Percentiles rank a stretch among this genome's conserved stretches.
These are phyloP conservation scores for Trichophyton simii DNA, from an alignment of 2,329 filamentous ascomycete genomes.

Conservation along the genomic window DNA sequence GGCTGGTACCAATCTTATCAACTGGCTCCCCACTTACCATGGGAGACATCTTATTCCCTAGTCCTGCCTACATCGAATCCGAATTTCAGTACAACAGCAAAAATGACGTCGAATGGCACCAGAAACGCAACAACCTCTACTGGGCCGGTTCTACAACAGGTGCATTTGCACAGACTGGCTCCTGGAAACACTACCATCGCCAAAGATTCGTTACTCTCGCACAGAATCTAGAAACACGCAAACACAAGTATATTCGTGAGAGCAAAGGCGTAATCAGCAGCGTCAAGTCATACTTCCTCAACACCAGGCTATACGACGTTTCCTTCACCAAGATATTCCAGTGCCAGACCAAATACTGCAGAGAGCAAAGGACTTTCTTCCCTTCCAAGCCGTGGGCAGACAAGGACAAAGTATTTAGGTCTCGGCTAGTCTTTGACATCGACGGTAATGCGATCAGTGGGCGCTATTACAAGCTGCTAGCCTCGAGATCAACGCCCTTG, in stretches of 20 bases:
- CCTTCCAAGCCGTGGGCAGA: constrained; percentile 11
- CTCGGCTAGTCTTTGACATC: constrained; percentile 14
- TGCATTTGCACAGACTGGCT: constrained; percentile 20
- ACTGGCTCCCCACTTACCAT: constrained; percentile 16
- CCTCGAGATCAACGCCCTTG: constrained; percentile 13
- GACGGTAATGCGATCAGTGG: constrained; percentile 19
- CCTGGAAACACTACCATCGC: constrained; percentile 14
- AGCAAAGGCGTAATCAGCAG: neutral
- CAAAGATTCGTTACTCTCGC: constrained; percentile 15
- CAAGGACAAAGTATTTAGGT: constrained; percentile 11
- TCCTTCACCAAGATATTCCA: constrained; percentile 14
- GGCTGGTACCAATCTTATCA: constrained; percentile 17
- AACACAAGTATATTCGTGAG: constrained; percentile 7
- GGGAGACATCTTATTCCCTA: constrained; percentile 41
- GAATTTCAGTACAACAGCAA: constrained; percentile 30
- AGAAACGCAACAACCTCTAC: constrained; percentile 42
- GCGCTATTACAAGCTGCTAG: constrained; percentile 16
- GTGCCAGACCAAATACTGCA: constrained; percentile 11
- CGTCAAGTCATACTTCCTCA: constrained; percentile 8
- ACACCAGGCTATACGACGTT: constrained; percentile 12
- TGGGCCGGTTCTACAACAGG: constrained; percentile 48
- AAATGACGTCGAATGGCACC: constrained; percentile 37
- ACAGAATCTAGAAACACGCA: constrained; percentile 10
- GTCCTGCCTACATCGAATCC: constrained; percentile 36
- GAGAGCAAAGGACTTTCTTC: constrained; percentile 12